Conservation (phyloP, 257 asterid genomes). For the Coffea eugenioides region DNA sequence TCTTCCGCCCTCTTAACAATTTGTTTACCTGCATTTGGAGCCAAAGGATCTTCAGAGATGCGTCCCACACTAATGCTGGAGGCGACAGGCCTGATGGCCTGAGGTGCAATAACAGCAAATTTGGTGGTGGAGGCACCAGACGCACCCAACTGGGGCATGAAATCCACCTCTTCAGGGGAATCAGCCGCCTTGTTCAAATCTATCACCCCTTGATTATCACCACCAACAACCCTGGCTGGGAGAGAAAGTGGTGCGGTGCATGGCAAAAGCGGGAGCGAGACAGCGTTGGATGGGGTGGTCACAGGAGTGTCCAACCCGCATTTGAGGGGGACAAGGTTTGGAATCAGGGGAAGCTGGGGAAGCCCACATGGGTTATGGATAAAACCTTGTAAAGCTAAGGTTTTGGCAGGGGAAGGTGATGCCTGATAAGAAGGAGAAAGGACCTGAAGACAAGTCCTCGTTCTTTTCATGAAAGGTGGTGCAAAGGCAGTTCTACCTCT, state of each 20-base stretch:
- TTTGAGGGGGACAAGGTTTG: slow-evolving; percentile 41
- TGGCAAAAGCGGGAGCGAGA: slow-evolving; percentile 45
- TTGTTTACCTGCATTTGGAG: background rate
- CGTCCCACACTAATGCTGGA: slow-evolving; percentile 45
- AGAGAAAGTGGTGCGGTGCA: slow-evolving; percentile 3
- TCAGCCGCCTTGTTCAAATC: slow-evolving; percentile 57
- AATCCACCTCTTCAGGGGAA: slow-evolving; percentile 46
- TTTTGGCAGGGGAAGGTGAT: slow-evolving; percentile 20
- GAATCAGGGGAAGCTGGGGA: slow-evolving; percentile 31
- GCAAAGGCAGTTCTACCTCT: slow-evolving; percentile 67
- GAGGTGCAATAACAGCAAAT: slow-evolving; percentile 52
- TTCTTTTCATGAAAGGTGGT: slow-evolving; percentile 50
- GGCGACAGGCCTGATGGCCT: slow-evolving; percentile 69
- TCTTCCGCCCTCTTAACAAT: slow-evolving; percentile 36
- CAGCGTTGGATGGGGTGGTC: slow-evolving; percentile 41
- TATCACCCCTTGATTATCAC: slow-evolving; percentile 24
- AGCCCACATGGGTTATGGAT: slow-evolving; percentile 23
- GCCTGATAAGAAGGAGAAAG: slow-evolving; percentile 32
- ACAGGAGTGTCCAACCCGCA: slow-evolving; percentile 51
- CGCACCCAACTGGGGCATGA: slow-evolving; percentile 39
- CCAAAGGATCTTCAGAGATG: slow-evolving; percentile 22
- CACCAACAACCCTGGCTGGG: background rate
- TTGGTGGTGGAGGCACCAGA: slow-evolving; percentile 13
- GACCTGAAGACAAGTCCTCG: slow-evolving; percentile 43
- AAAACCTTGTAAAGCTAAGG: slow-evolving; percentile 44